Conservation (phyloP, 441 rosid species). For the Syzygium malaccense region DNA sequence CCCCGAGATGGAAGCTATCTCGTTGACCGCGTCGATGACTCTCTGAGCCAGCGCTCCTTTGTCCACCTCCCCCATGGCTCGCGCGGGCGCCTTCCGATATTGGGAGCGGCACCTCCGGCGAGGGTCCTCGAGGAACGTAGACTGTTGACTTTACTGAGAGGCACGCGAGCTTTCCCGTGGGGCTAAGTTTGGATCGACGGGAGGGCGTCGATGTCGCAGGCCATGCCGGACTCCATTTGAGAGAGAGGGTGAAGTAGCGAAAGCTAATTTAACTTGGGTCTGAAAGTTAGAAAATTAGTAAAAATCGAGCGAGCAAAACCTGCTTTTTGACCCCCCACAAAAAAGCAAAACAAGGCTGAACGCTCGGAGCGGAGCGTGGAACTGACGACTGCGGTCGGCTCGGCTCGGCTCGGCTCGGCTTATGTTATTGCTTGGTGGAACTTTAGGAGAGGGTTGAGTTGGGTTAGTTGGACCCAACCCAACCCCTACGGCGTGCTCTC, state of each 20-base stretch:
- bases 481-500: background rate
- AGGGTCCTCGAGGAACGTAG: background rate
- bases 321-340: background rate
- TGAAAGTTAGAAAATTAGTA: background rate
- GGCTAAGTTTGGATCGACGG: background rate
- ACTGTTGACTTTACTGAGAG: background rate
- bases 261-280: background rate
- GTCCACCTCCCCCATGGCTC: slow-evolving; percentile 28
- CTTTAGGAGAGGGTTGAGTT: background rate
- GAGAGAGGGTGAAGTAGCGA: background rate
- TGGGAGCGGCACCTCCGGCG: background rate
- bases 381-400: background rate
- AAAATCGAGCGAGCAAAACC: background rate
- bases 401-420: background rate
- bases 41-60: slow-evolving; percentile 31
- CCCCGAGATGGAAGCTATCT: slow-evolving; percentile 52
- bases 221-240: background rate
- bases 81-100: too few species aligned
- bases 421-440: background rate
- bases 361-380: background rate
- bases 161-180: background rate
- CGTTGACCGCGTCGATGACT: slow-evolving; percentile 55
- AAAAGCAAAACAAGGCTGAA: background rate
- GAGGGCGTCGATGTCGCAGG: background rate
- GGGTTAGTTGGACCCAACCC: background rate